Conservation (phyloP, 2,329 filamentous ascomycete genomes). For the Arthrobotrys pseudoclavata region DNA sequence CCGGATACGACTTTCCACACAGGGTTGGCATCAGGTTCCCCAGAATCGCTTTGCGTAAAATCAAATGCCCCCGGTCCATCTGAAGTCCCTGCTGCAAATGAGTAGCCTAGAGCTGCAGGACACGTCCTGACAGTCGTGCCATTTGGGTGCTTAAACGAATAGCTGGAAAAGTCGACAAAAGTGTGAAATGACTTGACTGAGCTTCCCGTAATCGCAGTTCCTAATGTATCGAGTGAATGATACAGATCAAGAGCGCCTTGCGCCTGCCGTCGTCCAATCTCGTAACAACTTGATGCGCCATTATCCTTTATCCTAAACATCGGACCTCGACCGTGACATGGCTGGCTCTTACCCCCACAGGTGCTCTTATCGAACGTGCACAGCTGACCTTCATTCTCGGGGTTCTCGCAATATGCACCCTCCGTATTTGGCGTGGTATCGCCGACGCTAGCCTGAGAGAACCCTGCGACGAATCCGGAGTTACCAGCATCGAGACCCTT, state of each 20-base stretch:
- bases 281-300: slow-evolving; percentile 77
- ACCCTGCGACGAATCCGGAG: slow-evolving; percentile 84
- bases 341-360: slow-evolving; percentile 79
- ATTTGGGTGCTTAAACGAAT: slow-evolving; percentile 79
- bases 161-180: slow-evolving; percentile 84
- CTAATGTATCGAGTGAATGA: slow-evolving; percentile 64
- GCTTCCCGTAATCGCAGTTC: slow-evolving; percentile 66
- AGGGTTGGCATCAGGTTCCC: slow-evolving; percentile 78
- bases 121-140: slow-evolving; percentile 80
- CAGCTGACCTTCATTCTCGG: slow-evolving; percentile 70
- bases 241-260: slow-evolving; percentile 71
- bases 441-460: slow-evolving; percentile 90
- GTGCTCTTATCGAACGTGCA: slow-evolving; percentile 87
- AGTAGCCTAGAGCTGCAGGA: slow-evolving; percentile 88
- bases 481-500: slow-evolving; percentile 71
- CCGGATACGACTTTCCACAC: slow-evolving; percentile 83
- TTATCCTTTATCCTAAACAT: slow-evolving; percentile 75
- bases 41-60: slow-evolving; percentile 88
- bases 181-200: slow-evolving; percentile 86
- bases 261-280: slow-evolving; percentile 81
- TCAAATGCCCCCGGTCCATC: slow-evolving; percentile 93
- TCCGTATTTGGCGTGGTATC: slow-evolving; percentile 91
- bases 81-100: slow-evolving; percentile 91
- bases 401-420: slow-evolving; percentile 90
- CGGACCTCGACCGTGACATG: slow-evolving; percentile 81